Evolutionary conservation across 1,284 basidiomycete species (phyloP).

Genomic region (Cutaneotrichosporon mucoides): DNA sequence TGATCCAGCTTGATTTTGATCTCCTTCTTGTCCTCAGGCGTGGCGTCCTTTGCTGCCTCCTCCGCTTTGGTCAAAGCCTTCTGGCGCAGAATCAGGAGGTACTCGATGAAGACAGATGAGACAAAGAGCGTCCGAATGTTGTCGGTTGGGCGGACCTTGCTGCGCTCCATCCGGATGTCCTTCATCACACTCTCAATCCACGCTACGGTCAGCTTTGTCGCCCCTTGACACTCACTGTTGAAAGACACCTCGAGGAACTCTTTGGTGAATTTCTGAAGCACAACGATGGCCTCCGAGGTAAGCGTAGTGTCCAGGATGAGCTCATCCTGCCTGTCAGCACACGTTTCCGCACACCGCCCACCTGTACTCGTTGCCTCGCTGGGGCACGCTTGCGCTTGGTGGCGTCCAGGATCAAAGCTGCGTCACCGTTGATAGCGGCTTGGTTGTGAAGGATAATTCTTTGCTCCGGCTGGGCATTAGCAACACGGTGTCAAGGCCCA

Average conservation of each 20-base stretch:
- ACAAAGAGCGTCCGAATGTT: slow-evolving; percentile 77
- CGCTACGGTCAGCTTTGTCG: slow-evolving; percentile 51
- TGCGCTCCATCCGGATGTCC: slow-evolving; percentile 84
- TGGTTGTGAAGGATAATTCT: slow-evolving; percentile 72
- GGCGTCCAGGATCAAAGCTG: slow-evolving; percentile 72
- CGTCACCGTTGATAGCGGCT: slow-evolving; percentile 66
- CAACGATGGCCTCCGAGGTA: slow-evolving; percentile 61
- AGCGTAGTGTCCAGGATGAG: slow-evolving; percentile 50
- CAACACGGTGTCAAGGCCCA: background rate
- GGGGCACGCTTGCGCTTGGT: slow-evolving; percentile 63
- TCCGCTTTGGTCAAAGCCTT: background rate
- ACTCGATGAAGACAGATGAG: slow-evolving; percentile 82
- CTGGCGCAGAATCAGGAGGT: slow-evolving; percentile 61
- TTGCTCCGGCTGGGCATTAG: slow-evolving; percentile 42
- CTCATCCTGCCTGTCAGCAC: slow-evolving; percentile 50
- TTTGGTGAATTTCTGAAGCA: slow-evolving; percentile 64
- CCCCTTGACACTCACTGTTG: slow-evolving; percentile 61
- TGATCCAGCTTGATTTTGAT: slow-evolving; percentile 36
- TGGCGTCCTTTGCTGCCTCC: slow-evolving; percentile 5
- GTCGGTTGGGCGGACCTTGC: slow-evolving; percentile 85
- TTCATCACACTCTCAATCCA: slow-evolving; percentile 79
- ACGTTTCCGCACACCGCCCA: slow-evolving; percentile 11
- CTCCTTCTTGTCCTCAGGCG: slow-evolving; percentile 1
- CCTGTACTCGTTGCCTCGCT: slow-evolving; percentile 51
- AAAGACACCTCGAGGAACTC: slow-evolving; percentile 76